These are phyloP conservation scores for Ceratobasidium sp. DNA, from an alignment of 1,284 basidiomycete species.

Conservation along the genomic window DNA sequence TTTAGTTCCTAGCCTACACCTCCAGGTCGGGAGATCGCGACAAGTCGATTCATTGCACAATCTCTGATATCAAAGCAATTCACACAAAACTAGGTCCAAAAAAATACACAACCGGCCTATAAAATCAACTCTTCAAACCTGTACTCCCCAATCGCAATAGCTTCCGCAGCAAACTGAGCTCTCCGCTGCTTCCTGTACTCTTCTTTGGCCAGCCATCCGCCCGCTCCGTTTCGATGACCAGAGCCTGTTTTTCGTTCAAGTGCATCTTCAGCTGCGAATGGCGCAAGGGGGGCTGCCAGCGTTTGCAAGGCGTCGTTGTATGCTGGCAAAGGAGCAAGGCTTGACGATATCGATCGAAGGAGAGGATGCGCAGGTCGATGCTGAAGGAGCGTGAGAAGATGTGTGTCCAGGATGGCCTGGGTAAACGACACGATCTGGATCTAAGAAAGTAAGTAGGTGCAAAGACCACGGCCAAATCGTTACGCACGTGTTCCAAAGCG, in stretches of 20 bases:
- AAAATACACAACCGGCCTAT: neutral
- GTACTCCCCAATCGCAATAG: slow-evolving; percentile 34
- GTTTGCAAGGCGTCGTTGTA: slow-evolving; percentile 22
- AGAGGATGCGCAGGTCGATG: slow-evolving; percentile 31
- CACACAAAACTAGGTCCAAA: neutral
- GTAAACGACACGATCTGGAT: slow-evolving; percentile 31
- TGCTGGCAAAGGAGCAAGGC: slow-evolving; percentile 17
- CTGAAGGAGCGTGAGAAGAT: slow-evolving; percentile 38
- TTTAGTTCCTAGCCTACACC: too few species aligned
- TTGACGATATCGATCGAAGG: slow-evolving; percentile 24
- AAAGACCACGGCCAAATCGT: too few species aligned
- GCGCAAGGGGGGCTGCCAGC: slow-evolving; percentile 21
- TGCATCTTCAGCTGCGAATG: slow-evolving; percentile 26
- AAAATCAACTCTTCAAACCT: slow-evolving; percentile 31
- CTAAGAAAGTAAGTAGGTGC: neutral
- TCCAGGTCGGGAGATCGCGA: too few species aligned
- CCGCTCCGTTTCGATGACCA: neutral
- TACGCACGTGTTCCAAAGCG: slow-evolving; percentile 29
- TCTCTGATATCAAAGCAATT: neutral
- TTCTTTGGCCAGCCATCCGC: slow-evolving; percentile 23
- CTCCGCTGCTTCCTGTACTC: slow-evolving; percentile 11
- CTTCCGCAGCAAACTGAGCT: slow-evolving; percentile 29
- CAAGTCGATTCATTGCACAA: too few species aligned
- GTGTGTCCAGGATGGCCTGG: slow-evolving; percentile 38
- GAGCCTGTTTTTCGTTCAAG: slow-evolving; percentile 18